Evolutionary conservation across 1,284 basidiomycete species (phyloP).

Genomic region (Trametes hirsuta): DNA sequence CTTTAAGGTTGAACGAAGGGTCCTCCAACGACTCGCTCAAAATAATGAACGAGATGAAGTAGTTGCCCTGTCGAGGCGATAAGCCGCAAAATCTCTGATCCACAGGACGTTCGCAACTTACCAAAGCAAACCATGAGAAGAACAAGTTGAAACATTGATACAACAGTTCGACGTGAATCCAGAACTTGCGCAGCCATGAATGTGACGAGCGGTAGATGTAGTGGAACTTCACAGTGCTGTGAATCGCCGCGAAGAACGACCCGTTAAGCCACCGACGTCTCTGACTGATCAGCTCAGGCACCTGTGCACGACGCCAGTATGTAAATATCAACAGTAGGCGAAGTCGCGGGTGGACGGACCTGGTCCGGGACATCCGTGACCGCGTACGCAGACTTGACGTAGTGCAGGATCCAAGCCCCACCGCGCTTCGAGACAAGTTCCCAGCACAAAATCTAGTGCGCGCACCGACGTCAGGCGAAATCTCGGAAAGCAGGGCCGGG

Average conservation of each 20-base stretch:
- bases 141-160: slow-evolving; percentile 92
- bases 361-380: slow-evolving; percentile 92
- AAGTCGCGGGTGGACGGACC: slow-evolving; percentile 41
- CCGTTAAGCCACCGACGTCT: slow-evolving; percentile 96
- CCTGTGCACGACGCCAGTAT: slow-evolving; percentile 38
- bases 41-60: slow-evolving; percentile 86
- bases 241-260: slow-evolving; percentile 94
- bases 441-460: slow-evolving; percentile 83
- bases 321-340: background rate
- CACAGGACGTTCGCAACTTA: slow-evolving; percentile 39
- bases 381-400: slow-evolving; percentile 91
- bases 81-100: background rate
- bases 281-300: slow-evolving; percentile 91
- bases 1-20: slow-evolving; percentile 54
- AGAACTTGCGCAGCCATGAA: slow-evolving; percentile 82
- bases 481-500: background rate
- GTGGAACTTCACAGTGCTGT: slow-evolving; percentile 89
- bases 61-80: slow-evolving; percentile 67
- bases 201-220: slow-evolving; percentile 93
- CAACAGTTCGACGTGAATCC: slow-evolving; percentile 93
- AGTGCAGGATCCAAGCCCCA: slow-evolving; percentile 88
- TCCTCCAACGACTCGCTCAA: slow-evolving; percentile 76
- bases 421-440: slow-evolving; percentile 90
- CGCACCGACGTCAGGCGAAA: slow-evolving; percentile 1
- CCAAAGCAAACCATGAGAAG: slow-evolving; percentile 91